Base-by-base conservation (phyloP, 345 rosid genomes). In the Dipteronia sinensis region DNA sequence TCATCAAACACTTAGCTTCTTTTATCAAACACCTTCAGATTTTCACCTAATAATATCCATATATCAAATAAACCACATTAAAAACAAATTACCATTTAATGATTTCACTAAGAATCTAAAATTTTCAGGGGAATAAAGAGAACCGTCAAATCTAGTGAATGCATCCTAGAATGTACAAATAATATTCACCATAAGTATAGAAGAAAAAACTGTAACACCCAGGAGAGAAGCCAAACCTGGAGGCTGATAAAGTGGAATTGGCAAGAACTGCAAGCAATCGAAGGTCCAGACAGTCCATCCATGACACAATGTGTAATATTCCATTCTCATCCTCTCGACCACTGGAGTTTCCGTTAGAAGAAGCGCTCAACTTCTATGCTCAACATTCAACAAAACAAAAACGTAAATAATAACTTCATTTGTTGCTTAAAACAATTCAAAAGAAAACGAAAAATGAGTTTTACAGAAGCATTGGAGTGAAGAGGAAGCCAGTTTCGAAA, bases 261-360 rank as follows among this genome's bases (percentile, higher is more conserved):
- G 78, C 78, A 3, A 87, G 85, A 74, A 87, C 86, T 27, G 85
- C 85, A 56, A 87, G 85, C 68, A 79, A 20, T 34, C 76, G 77
- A 68, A 87, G 87, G 85, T 87, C 88, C 64, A 87, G 68, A 69
- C 87, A 83, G n/a, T 85, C 76, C 86, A 83, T 77, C 86, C 88
- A 87, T 27, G 88, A 87, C 23, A 83, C 88, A 23, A 87, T 61
- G 29, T 87, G 87, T 59, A 87, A 67, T 31, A 77, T 47, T 23
- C 81, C 90, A 75, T 81, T 82, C 5, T 82, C 83, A 75, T 81
- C 84, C 5, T 82, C 82, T 67, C 65, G 77, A 55, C 51, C 62
- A 22, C 61, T 71, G 11, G 34, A 20, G 13, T 42, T 74, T 53
- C 16, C 69, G 44, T 77, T 65, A 67, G 51, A 42, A 62, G 83